Evolutionary conservation across 73 alveolate genomes (phyloP), one percentile per base, ranked within the genome.

Genomic region (Paramecium pentaurelia): DNA sequence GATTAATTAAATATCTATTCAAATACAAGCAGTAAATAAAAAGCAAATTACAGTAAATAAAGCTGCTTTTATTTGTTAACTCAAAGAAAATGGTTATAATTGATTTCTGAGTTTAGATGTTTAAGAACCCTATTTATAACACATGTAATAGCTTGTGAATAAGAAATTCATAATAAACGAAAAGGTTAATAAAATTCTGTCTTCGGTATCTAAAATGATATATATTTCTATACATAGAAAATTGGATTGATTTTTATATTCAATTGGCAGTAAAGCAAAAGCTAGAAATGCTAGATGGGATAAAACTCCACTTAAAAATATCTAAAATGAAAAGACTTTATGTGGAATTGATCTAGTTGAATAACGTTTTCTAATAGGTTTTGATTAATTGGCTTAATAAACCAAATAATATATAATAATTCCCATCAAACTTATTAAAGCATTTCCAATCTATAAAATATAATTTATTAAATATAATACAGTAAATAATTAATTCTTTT

Each of bases 401-500:
- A 80, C 75, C 38, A 80, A 36, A 45, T 80, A 80, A 47, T 45
- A 80, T 18, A 80, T 80, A 27, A 80, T 45, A 44, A 80, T 80
- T 44, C 91, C 91, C 20, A 80, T 80, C 34, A 80, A 47, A 36
- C 58, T 25, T 40, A 80, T 80, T 80, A 80, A 47, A 25, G 91
- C 91, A 80, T 80, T 80, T 42, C 91, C 91, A 80, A 80, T 80
- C 91, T 80, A 45, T 25, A 73, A 30, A 73, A 36, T 73, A 45
- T 25, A 40, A 44, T 64, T 64, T 64, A 27, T 42, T 80, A 75
- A 37, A 11, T 32, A 68, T 40, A 37, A 36, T 75, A 80, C 91
- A 14, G 91, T 80, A 47, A 80, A 80, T 47, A 80, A 47, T 80
- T 80, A 49, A 80, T 80, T 80, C 91, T 80, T 80, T 80, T 80